Base-by-base conservation (phyloP, 805 yeast genomes). In the Scheffersomyces ergatensis region DNA sequence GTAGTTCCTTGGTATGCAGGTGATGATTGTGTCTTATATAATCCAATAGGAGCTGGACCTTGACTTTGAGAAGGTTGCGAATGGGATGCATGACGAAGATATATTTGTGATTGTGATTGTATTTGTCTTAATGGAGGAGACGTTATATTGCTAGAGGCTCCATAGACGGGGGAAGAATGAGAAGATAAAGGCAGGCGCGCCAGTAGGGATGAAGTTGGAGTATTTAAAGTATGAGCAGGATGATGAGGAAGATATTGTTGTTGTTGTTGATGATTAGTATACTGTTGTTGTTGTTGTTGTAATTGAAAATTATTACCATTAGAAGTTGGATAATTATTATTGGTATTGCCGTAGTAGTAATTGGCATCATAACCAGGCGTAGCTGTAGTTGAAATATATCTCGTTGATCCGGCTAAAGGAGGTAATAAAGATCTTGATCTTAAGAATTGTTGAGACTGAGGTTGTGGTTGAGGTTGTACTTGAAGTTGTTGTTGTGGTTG, bases 401-500 rank as follows among this genome's bases (percentile, higher is more conserved):
- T 36, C 14, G 26, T 25, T 15, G 34, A 16, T 33, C 37, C 20
- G 19, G 36, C 14, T 23, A 23, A 14, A 34, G 18, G 14, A 25
- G 34, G 14, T 4, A 17, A 15, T 29, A 29, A 14, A 5, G 32
- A 29, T 15, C 32, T 29, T 8, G 32, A 14, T 15, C 32, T 29
- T 15, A 29, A 29, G 9, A 21, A n/a, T n/a, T n/a, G n/a, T n/a
- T n/a, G n/a, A n/a, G n/a, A n/a, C 5, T 26, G 30, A 11, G 30
- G 30, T 8, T 30, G 32, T 23, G 34, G 37, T 23, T 33, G 23
- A 18, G 29, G 4, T 12, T 37, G 31, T 24, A 26, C 25, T 33
- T 33, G 38, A 24, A 26, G 38, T 20, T 16, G 31, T 33, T 36
- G 43, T 31, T 40, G 37, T 38, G 35, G 32, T 45, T 39, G 39